Base-by-base conservation (phyloP, 352 stramenopile species). In the Pseudoperonospora humuli region DNA sequence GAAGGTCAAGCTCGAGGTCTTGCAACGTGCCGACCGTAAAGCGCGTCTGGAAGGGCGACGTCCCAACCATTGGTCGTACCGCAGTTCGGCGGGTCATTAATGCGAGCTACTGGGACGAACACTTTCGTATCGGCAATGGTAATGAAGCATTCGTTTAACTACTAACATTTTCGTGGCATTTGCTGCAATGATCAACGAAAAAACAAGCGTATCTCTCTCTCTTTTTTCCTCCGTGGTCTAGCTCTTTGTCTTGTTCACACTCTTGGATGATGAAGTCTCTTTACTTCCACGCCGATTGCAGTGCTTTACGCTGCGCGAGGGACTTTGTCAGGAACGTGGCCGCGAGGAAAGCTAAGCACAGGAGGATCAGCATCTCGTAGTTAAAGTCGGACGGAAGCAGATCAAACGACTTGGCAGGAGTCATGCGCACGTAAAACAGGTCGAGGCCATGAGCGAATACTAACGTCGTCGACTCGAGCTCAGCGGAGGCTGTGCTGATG, bases 331-430 rank as follows among this genome's bases (percentile, higher is more conserved):
- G 39, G 40, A 89, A 68, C 3, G 81, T 88, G 19, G 64, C 79
- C 15, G 73, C 68, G 35, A 96, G 57, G 44, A 98, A 84, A 23
- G 69, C 88, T 29, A 93, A 50, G 37, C 93, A 86, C 26, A 98
- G 67, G 21, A 96, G 54, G 19, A 95, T 76, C n/a, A 98, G 67
- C 54, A 98, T 75, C 54, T 87, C 72, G 50, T 93, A 84, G 61
- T 97, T 97, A 58, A 98, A 98, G 66, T 96, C 92, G 34, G 95
- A 93, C 5, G 94, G 89, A 18, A 98, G 69, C 39, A 98, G 67
- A 59, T 98, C 95, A 50, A 98, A 98, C 39, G 87, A 89, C 41
- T 96, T 95, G 15, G 89, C 92, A 1, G 95, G 95, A 10, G 89
- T 87, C 24, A 97, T 75, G 44, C 91, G 80, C 13, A 89, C 70